A percentile compares a stretch with the other conserved stretches of the same genome.
Conservation (phyloP, 495 filamentous ascomycete genomes). For the Penicillium macrosclerotiorum region DNA sequence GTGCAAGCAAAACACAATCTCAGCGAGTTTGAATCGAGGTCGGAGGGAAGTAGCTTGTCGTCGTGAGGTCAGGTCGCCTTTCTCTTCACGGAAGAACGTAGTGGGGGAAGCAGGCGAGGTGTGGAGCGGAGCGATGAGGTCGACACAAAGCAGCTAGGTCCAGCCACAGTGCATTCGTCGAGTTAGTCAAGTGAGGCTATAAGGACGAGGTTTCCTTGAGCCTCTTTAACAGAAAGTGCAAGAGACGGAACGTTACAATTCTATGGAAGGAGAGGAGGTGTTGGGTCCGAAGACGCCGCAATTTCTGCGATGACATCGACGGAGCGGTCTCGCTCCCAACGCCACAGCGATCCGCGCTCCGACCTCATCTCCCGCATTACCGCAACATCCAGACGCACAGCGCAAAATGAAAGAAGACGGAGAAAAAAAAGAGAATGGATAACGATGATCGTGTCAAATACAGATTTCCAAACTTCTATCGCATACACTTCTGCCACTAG, state of each 20-base stretch:
- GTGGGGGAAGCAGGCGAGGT: slow-evolving; percentile 22
- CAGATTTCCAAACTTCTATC: slow-evolving; percentile 35
- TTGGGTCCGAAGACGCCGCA: slow-evolving; percentile 9
- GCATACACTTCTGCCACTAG: slow-evolving; percentile 34
- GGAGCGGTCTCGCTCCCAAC: slow-evolving; percentile 25
- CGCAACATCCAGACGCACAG: neutral
- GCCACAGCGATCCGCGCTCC: slow-evolving; percentile 26
- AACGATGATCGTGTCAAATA: slow-evolving; percentile 23
- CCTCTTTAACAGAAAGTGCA: neutral
- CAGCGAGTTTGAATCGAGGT: neutral
- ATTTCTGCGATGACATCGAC: slow-evolving; percentile 32
- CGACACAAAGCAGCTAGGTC: slow-evolving; percentile 8
- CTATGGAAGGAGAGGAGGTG: neutral
- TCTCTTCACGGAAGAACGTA: slow-evolving; percentile 15
- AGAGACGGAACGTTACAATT: neutral
- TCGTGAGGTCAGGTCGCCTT: neutral
- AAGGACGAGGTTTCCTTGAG: neutral
- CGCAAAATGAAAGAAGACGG: too few species aligned
- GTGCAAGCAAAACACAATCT: neutral
- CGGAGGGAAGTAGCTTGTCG: too few species aligned
- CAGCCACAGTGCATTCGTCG: slow-evolving; percentile 10
- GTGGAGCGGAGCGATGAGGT: slow-evolving; percentile 27
- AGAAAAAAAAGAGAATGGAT: too few species aligned
- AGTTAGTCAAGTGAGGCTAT: neutral
- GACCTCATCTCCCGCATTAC: too few species aligned